phyloP scores from a whole-genome alignment of 208 protist genomes.

The Leishmania braziliensis region DNA sequence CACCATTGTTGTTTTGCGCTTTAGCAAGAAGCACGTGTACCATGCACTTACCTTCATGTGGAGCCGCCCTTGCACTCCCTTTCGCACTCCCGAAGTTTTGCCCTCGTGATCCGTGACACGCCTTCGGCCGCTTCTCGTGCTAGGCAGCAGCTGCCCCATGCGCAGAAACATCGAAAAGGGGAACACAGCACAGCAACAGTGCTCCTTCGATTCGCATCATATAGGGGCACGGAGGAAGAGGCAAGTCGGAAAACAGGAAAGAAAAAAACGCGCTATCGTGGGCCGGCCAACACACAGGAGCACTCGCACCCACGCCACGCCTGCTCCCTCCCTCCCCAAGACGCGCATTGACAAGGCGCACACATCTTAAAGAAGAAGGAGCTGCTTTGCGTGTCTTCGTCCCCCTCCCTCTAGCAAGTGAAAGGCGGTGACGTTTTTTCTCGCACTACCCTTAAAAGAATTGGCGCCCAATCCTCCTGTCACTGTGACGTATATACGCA shows the following conservation, averaged over 20 bases:
- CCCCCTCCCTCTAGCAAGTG: not conserved
- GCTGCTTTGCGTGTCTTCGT: not conserved
- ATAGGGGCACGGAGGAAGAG: not conserved
- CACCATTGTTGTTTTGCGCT: not conserved
- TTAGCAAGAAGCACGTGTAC: not conserved
- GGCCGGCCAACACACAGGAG: not conserved
- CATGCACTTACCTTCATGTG: not conserved
- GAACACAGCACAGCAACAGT: not conserved
- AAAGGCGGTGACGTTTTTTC: not conserved
- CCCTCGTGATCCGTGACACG: not conserved
- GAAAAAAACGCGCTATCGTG: not conserved
- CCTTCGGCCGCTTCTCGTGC: not conserved
- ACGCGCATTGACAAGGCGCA: not conserved
- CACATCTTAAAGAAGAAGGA: not conserved
- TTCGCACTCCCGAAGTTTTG: not conserved
- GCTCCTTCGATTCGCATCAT: not conserved
- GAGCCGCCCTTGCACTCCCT: not conserved
- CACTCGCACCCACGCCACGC: not conserved
- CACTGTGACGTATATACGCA: not conserved
- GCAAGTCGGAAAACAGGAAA: not conserved
- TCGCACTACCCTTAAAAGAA: not conserved
- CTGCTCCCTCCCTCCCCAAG: not conserved
- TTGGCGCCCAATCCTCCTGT: not conserved
- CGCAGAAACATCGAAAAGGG: not conserved
- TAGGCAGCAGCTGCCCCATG: not conserved